Evolutionary conservation across 1,284 basidiomycete genomes (phyloP).

Genomic region (Ceratobasidium sp.): DNA sequence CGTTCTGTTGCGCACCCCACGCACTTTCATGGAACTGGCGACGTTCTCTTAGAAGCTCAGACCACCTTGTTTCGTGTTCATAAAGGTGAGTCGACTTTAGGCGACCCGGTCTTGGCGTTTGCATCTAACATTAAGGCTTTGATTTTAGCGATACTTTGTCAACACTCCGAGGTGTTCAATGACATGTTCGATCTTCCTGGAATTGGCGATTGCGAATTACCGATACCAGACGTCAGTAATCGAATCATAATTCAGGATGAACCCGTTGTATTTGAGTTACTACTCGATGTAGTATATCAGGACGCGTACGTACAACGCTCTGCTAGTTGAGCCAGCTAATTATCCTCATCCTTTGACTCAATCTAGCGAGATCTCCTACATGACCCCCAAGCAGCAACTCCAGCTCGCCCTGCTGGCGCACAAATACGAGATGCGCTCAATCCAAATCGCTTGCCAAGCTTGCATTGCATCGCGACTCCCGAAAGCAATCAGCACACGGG

Average conservation of each 20-base stretch:
- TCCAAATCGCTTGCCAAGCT: background rate
- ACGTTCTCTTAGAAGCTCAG: background rate
- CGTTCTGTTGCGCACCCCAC: background rate
- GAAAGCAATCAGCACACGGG: background rate
- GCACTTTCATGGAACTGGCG: constrained; percentile 10
- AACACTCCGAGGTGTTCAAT: constrained; percentile 10
- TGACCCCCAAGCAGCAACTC: background rate
- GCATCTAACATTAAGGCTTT: background rate
- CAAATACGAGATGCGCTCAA: constrained; percentile 9
- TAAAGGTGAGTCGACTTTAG: background rate
- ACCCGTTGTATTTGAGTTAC: background rate
- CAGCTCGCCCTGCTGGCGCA: constrained; percentile 26
- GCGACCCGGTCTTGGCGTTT: background rate
- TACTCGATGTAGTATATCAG: constrained; percentile 15
- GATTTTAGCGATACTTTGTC: background rate
- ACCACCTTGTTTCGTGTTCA: constrained; percentile 13
- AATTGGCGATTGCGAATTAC: background rate
- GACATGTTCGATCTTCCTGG: constrained; percentile 13
- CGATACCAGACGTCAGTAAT: background rate
- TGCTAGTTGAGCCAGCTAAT: background rate
- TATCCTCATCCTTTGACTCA: background rate
- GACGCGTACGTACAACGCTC: background rate
- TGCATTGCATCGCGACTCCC: background rate
- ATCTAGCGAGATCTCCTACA: background rate
- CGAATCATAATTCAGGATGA: constrained; percentile 11